These are phyloP conservation scores for Taphrina populina DNA, from an alignment of 1,139 yeast species.

Conservation along the genomic window DNA sequence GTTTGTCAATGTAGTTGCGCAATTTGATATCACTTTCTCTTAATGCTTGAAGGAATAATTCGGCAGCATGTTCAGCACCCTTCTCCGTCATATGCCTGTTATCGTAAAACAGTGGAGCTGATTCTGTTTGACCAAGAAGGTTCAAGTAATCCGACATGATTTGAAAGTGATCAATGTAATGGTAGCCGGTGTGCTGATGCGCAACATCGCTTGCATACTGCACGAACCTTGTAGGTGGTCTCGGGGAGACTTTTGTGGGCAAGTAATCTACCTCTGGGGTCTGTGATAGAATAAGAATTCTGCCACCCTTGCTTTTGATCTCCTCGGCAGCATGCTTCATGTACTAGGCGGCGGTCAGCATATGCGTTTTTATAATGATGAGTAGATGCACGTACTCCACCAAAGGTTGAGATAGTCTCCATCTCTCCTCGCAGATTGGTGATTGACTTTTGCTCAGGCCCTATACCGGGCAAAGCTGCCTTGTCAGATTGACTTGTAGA, in stretches of 20 bases:
- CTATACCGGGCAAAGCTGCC: slow-evolving; percentile 1
- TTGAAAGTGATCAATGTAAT: slow-evolving; percentile 1
- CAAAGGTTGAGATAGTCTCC: slow-evolving; percentile 5
- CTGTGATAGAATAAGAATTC: slow-evolving; percentile 2
- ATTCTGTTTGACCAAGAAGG: background rate
- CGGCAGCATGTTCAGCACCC: slow-evolving; percentile 7
- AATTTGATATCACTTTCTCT: background rate
- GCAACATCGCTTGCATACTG: background rate
- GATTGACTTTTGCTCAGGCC: background rate
- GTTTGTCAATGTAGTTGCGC: too few relatives aligned
- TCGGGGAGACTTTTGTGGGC: background rate
- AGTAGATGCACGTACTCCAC: slow-evolving; percentile 2
- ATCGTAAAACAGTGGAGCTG: background rate
- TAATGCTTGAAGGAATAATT: background rate
- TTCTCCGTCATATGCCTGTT: slow-evolving; percentile 6
- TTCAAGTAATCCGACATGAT: background rate
- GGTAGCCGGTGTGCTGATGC: slow-evolving; percentile 4
- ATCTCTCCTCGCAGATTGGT: slow-evolving; percentile 1
- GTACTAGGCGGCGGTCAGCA: background rate
- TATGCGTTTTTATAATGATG: too few relatives aligned
- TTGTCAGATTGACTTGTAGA: background rate
- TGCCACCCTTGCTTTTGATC: background rate
- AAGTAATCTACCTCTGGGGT: slow-evolving; percentile 12
- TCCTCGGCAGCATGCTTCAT: background rate
- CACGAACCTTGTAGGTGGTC: slow-evolving; percentile 3